Percentiles rank a stretch among this genome's conserved stretches.
Conservation (phyloP, 2,329 filamentous ascomycete genomes). For the Catunica adiposa region DNA sequence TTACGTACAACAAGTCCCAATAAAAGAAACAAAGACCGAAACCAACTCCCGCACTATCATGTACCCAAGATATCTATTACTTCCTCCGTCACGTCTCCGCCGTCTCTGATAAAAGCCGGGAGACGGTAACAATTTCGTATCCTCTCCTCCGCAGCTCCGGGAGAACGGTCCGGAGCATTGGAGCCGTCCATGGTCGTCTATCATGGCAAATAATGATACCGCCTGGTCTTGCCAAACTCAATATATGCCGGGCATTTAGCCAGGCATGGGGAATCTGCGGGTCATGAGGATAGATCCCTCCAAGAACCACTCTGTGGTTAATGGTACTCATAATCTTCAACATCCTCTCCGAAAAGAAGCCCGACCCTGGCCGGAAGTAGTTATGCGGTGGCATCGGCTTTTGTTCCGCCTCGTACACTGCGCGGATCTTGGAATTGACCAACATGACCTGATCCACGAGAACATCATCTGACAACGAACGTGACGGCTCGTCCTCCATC, state of each 20-base stretch:
- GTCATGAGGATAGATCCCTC: conserved; percentile 78
- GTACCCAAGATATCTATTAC: neutral
- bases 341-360: conserved; percentile 64
- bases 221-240: conserved; percentile 64
- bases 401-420: conserved; percentile 36
- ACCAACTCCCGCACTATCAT: neutral
- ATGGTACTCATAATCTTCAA: conserved; percentile 39
- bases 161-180: conserved; percentile 59
- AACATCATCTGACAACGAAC: conserved; percentile 38
- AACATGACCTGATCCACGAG: conserved; percentile 45
- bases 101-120: conserved; percentile 38
- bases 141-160: conserved; percentile 53
- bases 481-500: conserved; percentile 69
- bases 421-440: conserved; percentile 45
- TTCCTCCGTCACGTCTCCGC: neutral
- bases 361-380: conserved; percentile 72
- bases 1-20: conserved; percentile 1
- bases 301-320: conserved; percentile 60
- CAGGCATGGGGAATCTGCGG: conserved; percentile 57
- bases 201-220: conserved; percentile 79
- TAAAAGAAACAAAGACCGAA: conserved; percentile 4
- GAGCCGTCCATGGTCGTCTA: conserved; percentile 61
- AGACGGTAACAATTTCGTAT: conserved; percentile 56
- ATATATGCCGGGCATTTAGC: conserved; percentile 60
- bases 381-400: conserved; percentile 31